phyloP scores from a whole-genome alignment of 2,329 filamentous ascomycete species.

The Xylaria sp. region DNA sequence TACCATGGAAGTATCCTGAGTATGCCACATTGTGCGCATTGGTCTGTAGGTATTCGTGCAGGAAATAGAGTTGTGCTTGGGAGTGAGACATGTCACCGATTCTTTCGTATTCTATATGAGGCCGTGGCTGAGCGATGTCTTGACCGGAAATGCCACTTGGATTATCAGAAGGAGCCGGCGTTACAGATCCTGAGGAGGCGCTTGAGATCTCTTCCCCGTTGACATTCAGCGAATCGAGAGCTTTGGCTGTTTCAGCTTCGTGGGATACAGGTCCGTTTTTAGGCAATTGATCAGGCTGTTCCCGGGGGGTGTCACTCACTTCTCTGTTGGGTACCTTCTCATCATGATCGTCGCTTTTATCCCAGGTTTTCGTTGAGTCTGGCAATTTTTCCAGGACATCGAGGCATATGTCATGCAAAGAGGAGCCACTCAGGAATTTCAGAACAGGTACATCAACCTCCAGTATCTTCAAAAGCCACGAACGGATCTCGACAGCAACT shows the following conservation, averaged over 20 bases:
- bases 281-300: background rate
- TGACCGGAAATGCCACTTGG: background rate
- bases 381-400: background rate
- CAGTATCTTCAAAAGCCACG: conserved; percentile 31
- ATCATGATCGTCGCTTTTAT: background rate
- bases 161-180: background rate
- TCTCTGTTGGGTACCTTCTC: background rate
- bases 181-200: background rate
- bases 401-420: background rate
- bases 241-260: background rate
- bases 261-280: background rate
- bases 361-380: background rate
- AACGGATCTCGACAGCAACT: conserved; percentile 34
- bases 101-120: background rate
- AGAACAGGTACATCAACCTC: conserved; percentile 32
- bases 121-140: background rate
- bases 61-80: conserved; percentile 27
- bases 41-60: conserved; percentile 21
- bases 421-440: conserved; percentile 9
- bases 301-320: background rate
- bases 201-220: background rate
- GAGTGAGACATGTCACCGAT: conserved; percentile 20
- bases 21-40: conserved; percentile 25
- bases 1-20: background rate
- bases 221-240: background rate